Conservation (phyloP, 2,329 filamentous ascomycete genomes). For the Hirsutella rhossiliensis region DNA sequence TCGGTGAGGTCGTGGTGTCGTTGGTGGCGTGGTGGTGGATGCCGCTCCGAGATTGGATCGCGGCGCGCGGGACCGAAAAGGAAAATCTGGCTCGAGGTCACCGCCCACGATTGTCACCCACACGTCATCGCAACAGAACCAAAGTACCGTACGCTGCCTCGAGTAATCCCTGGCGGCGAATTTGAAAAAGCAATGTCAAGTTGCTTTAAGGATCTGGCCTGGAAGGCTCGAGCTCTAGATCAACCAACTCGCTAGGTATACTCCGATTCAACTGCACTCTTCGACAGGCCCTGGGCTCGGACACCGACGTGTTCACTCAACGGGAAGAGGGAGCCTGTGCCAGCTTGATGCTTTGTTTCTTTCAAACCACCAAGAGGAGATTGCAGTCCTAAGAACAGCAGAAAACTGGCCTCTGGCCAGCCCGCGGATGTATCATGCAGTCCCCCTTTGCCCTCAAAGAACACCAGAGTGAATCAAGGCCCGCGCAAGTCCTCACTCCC, state of each 20-base stretch:
- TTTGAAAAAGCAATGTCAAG: too few relatives aligned
- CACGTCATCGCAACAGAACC: background rate
- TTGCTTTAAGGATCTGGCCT: too few relatives aligned
- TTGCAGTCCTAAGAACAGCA: conserved; percentile 31
- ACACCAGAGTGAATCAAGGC: conserved; percentile 39
- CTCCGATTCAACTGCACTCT: too few relatives aligned
- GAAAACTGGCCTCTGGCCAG: conserved; percentile 26
- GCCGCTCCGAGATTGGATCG: too few relatives aligned
- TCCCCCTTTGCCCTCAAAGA: conserved; percentile 37
- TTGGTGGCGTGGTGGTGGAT: background rate
- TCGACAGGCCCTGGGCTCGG: too few relatives aligned
- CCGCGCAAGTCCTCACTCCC: conserved; percentile 17
- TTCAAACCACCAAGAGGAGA: conserved; percentile 32
- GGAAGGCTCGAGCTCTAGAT: too few relatives aligned
- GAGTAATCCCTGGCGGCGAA: too few relatives aligned
- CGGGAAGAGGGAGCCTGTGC: conserved; percentile 2
- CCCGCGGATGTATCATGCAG: conserved; percentile 32
- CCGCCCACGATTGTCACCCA: background rate
- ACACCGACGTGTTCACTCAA: background rate
- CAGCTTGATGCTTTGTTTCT: conserved; percentile 29
- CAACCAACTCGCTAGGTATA: too few relatives aligned
- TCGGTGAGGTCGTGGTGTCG: background rate
- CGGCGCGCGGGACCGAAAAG: too few relatives aligned
- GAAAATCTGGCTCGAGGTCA: background rate
- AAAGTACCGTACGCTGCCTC: background rate